These are phyloP conservation scores for Fraxinus dipetala DNA, from an alignment of 305 asterid genomes.

Conservation along the genomic window DNA sequence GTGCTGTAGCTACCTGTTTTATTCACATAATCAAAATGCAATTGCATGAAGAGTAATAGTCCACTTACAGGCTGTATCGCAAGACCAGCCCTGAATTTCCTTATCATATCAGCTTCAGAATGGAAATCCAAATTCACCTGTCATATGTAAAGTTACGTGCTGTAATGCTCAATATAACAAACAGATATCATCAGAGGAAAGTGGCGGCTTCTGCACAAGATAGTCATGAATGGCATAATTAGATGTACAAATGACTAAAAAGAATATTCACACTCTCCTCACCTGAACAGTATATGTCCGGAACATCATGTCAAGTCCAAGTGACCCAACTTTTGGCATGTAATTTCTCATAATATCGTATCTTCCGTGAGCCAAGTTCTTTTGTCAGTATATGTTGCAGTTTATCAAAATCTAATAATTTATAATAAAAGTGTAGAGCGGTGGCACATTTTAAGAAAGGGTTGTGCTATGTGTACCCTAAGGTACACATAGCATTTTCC, in stretches of 20 bases:
- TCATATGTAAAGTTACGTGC: slow-evolving; percentile 19
- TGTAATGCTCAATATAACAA: background rate
- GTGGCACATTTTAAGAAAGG: slow-evolving; percentile 6
- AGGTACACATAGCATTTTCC: no score
- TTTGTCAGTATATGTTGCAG: slow-evolving; percentile 36
- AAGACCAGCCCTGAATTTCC: slow-evolving; percentile 48
- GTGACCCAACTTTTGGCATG: slow-evolving; percentile 97
- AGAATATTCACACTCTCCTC: slow-evolving; percentile 12
- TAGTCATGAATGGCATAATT: background rate
- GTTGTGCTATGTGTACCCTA: no score
- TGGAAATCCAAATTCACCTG: slow-evolving; percentile 92
- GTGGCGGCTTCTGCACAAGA: background rate
- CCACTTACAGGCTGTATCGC: slow-evolving; percentile 50
- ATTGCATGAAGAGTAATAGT: background rate
- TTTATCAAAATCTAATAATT: slow-evolving; percentile 6
- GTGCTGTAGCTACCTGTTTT: slow-evolving; percentile 81
- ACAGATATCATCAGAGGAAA: background rate
- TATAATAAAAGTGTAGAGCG: slow-evolving; percentile 1
- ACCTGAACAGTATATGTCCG: slow-evolving; percentile 98
- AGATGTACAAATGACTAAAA: background rate
- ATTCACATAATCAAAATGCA: slow-evolving; percentile 13
- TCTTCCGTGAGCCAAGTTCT: slow-evolving; percentile 72
- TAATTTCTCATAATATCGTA: slow-evolving; percentile 81
- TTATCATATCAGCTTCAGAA: slow-evolving; percentile 70
- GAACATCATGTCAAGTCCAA: slow-evolving; percentile 96